Evolutionary conservation across 2,329 filamentous ascomycete species (phyloP), one percentile per base, ranked within the genome.

Genomic region (Fusarium sp.): DNA sequence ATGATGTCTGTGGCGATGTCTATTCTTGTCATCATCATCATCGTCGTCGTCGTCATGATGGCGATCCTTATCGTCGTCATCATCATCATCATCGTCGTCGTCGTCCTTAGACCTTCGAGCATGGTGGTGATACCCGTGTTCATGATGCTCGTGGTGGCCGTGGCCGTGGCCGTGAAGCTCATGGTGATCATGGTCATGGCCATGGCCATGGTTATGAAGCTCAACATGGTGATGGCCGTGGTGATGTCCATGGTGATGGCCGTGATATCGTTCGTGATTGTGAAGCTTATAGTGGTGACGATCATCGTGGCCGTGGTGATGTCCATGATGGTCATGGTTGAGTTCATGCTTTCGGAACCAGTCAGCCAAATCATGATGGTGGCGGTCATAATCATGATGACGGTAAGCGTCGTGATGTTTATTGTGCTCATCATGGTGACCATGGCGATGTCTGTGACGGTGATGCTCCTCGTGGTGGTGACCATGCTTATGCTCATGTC

Each of bases 71-170:
- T 54, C 21, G 23, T 25, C 23, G 23, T 31, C 27, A 27, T 49
- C 13, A 15, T 55, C 38, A 25, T 25, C 23, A 25, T 25, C 23
- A 25, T 25, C 3, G 4, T 25, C 23, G 8, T 25, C 23, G 23
- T 25, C 23, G 23, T 25, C 23, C 23, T 25, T 25, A 7, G 49
- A 9, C 11, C 41, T 25, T 11, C 51, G 51, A 21, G 29, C 44
- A 32, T 58, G 35, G 33, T 49, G 48, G 11, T 36, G 17, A 15
- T 57, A 42, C 23, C 49, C 44, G 17, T 52, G 50, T 5, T 49
- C 38, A 21, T 60, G 49, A 27, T 51, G 41, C 8, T 46, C 31
- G n/a, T 59, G 46, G 21, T 49, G 41, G 9, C 48, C 31, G n/a
- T 46, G 25, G 13, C 33, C 27, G n/a, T 55, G 36, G 5, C 36